A percentile compares a stretch with the other conserved stretches of the same genome.
Conservation (phyloP, 306 rosid genomes). For the Pterocarpus macrocarpus region DNA sequence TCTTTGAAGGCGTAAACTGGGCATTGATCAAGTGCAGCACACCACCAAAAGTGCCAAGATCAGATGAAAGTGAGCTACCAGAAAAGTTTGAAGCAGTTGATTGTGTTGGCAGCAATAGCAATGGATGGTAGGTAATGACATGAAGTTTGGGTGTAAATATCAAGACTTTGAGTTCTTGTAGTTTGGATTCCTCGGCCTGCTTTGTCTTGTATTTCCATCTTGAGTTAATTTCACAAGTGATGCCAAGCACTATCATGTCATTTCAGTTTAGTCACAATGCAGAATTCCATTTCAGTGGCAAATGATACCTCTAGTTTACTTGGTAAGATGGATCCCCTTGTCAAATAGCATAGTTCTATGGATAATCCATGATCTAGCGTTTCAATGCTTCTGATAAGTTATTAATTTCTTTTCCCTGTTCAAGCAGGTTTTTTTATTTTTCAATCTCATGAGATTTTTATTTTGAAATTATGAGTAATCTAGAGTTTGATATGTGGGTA, state of each 20-base stretch:
- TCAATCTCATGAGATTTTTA: too few species aligned
- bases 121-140: slow-evolving; percentile 69
- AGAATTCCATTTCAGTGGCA: slow-evolving; percentile 53
- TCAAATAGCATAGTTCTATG: slow-evolving; percentile 37
- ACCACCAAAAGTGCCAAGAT: slow-evolving; percentile 93
- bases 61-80: slow-evolving; percentile 70
- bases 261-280: slow-evolving; percentile 42
- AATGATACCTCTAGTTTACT: slow-evolving; percentile 35
- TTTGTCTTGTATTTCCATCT: slow-evolving; percentile 49
- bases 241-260: slow-evolving; percentile 47
- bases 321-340: slow-evolving; percentile 38
- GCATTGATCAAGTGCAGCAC: slow-evolving; percentile 92
- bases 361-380: slow-evolving; percentile 34
- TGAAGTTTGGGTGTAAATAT: slow-evolving; percentile 85
- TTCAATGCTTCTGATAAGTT: slow-evolving; percentile 8
- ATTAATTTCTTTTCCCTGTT: neutral
- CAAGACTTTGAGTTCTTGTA: slow-evolving; percentile 96
- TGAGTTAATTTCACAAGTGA: slow-evolving; percentile 44
- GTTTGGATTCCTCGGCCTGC: slow-evolving; percentile 53
- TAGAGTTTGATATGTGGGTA: too few species aligned
- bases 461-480: too few species aligned
- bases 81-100: slow-evolving; percentile 71
- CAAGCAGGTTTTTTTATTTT: too few species aligned
- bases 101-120: slow-evolving; percentile 68
- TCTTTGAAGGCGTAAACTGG: slow-evolving; percentile 96